Evolutionary conservation across 768 basidiomycete species (phyloP).

Genomic region (Glaciozyma martinii): DNA sequence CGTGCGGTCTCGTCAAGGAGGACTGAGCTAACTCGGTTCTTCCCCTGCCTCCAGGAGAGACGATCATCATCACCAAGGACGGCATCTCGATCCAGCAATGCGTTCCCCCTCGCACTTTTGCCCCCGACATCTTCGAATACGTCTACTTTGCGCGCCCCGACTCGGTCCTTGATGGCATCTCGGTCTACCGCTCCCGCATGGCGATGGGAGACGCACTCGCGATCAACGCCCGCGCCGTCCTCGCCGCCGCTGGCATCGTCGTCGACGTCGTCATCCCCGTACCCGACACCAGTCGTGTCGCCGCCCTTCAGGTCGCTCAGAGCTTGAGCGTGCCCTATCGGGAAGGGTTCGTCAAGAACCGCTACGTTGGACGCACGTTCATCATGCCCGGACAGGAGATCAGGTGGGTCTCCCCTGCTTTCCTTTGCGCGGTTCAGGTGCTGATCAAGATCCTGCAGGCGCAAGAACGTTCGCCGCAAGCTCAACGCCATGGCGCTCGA

Average conservation of each 20-base stretch:
- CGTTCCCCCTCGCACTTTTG: constrained; percentile 60
- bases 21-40: neutral
- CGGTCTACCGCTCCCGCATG: constrained; percentile 95
- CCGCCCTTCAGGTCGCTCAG: constrained; percentile 90
- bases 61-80: constrained; percentile 82
- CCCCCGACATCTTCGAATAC: constrained; percentile 97
- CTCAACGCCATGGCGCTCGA: constrained; percentile 98
- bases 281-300: constrained; percentile 92
- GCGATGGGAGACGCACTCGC: constrained; percentile 97
- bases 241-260: constrained; percentile 56
- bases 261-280: constrained; percentile 98
- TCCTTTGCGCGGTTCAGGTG: neutral
- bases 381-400: constrained; percentile 99
- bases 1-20: constrained; percentile 2
- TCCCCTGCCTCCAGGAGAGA: constrained; percentile 59
- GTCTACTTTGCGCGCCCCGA: constrained; percentile 98
- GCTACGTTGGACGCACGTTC: constrained; percentile 95
- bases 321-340: constrained; percentile 80
- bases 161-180: constrained; percentile 92
- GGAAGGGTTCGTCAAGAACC: constrained; percentile 97
- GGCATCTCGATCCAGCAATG: constrained; percentile 68
- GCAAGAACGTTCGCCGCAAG: constrained; percentile 88
- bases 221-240: constrained; percentile 66
- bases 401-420: constrained; percentile 47
- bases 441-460: constrained; percentile 44